These are phyloP conservation scores for Trichocomaceae sp. DNA, from an alignment of 2,329 filamentous ascomycete genomes.

Conservation along the genomic window DNA sequence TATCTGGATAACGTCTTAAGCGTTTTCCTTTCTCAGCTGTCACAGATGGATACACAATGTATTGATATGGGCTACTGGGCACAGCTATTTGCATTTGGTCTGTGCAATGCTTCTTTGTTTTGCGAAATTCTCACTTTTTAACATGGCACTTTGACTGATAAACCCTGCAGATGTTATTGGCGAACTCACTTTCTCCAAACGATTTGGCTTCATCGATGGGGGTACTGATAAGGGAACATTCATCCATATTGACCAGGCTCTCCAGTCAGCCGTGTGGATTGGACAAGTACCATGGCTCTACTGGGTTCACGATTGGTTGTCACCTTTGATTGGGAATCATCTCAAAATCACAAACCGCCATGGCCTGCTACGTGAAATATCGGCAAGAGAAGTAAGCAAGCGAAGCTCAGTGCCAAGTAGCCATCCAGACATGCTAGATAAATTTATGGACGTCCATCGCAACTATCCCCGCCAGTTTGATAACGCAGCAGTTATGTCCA, in stretches of 20 bases:
- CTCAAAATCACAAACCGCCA: slow-evolving; percentile 21
- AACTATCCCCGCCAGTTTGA: slow-evolving; percentile 30
- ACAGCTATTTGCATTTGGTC: slow-evolving; percentile 10
- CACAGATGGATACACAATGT: slow-evolving; percentile 14
- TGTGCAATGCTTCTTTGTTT: not conserved
- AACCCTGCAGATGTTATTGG: slow-evolving; percentile 34
- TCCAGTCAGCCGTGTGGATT: slow-evolving; percentile 31
- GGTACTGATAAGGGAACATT: slow-evolving; percentile 31
- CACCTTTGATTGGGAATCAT: slow-evolving; percentile 32
- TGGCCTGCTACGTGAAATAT: too few relatives aligned
- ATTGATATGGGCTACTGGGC: slow-evolving; percentile 7
- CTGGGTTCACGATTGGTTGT: slow-evolving; percentile 21
- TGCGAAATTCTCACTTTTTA: not conserved
- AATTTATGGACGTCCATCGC: slow-evolving; percentile 30
- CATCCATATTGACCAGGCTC: slow-evolving; percentile 24
- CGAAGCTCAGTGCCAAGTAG: too few relatives aligned
- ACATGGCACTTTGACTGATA: slow-evolving; percentile 2
- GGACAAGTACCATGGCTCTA: slow-evolving; percentile 34
- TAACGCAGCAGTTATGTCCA: slow-evolving; percentile 30
- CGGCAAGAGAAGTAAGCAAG: too few relatives aligned
- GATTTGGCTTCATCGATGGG: slow-evolving; percentile 32
- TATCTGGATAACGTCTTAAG: slow-evolving; percentile 35
- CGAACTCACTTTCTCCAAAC: slow-evolving; percentile 34
- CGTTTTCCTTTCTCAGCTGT: slow-evolving; percentile 29
- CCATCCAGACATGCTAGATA: slow-evolving; percentile 33